Base-by-base conservation (phyloP, 176 grass and related monocot genomes). In the Oryza glumipatula region DNA sequence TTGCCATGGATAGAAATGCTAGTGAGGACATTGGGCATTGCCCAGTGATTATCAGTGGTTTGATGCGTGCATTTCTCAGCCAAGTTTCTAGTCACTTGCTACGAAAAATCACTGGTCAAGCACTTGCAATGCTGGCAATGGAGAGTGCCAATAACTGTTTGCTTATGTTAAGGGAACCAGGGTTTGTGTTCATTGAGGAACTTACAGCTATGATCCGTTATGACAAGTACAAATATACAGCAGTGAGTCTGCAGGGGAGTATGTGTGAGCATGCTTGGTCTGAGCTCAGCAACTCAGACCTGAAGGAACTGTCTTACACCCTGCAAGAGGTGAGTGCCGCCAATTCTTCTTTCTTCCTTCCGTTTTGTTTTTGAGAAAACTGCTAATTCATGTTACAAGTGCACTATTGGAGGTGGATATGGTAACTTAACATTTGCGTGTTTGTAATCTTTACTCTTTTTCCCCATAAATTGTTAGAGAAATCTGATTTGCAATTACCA, bases 51-150 rank as follows among this genome's bases (percentile, higher is more conserved):
- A 65, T 65, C 5, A 6, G 23, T 0, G 6, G 9, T 11, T 13
- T 82, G 52, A 46, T 73, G 36, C 23, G 17, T 7, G 68, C 15
- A 63, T 82, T 82, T 82, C 69, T 72, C 5, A 41, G 1, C 5
- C 21, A 7, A 77, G 9, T 7, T 66, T 60, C 68, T 32, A 46
- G 14, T 74, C 14, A 32, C 14, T 9, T 5, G 6, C 65, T 77
- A 35, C 16, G 2, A 7, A n/a, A 15, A 11, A n/a, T 13, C 0
- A 28, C 49, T 0, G 35, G 16, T 3, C 74, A 76, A 28, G 49
- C 49, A 41, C 28, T 83, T 2, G 58, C 58, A 6, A 3, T 83
- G 11, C 5, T 67, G 0, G 72, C 61, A 74, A 74, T 49, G 35
- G 82, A 69, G 3, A 66, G 21, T 41, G 9, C 0, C 15, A 14